Evolutionary conservation across 1,139 yeast genomes (phyloP).

Genomic region (Debaryomyces singareniensis): DNA sequence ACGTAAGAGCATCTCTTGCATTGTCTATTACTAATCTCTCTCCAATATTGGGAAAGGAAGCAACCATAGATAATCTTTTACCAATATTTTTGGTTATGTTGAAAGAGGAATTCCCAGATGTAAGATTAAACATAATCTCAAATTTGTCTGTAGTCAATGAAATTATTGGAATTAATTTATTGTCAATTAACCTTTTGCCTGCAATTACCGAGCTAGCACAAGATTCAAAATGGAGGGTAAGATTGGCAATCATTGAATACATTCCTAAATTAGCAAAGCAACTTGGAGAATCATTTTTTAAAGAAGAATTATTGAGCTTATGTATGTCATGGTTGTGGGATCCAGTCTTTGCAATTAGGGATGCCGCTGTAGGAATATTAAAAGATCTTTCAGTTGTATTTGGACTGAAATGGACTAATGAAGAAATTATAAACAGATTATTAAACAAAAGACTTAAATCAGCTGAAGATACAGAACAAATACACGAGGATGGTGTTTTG

Average conservation of each 20-base stretch:
- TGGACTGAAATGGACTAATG: slow-evolving; percentile 92
- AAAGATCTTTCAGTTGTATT: slow-evolving; percentile 76
- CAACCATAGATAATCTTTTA: slow-evolving; percentile 73
- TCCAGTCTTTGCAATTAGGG: slow-evolving; percentile 91
- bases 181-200: slow-evolving; percentile 84
- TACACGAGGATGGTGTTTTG: slow-evolving; percentile 32
- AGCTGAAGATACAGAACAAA: slow-evolving; percentile 15
- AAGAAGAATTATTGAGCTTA: slow-evolving; percentile 80
- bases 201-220: slow-evolving; percentile 95
- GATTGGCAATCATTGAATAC: slow-evolving; percentile 94
- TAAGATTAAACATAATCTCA: slow-evolving; percentile 87
- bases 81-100: slow-evolving; percentile 92
- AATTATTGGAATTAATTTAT: slow-evolving; percentile 84
- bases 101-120: slow-evolving; percentile 96
- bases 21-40: slow-evolving; percentile 82
- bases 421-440: slow-evolving; percentile 74
- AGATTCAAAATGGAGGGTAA: slow-evolving; percentile 96
- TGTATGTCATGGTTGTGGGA: slow-evolving; percentile 99
- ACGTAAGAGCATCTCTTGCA: slow-evolving; percentile 90
- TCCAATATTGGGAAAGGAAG: slow-evolving; percentile 78
- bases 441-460: slow-evolving; percentile 29
- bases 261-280: slow-evolving; percentile 96
- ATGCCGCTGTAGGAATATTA: slow-evolving; percentile 87
- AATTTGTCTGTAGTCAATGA: slow-evolving; percentile 88
- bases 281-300: slow-evolving; percentile 88